Evolutionary conservation across 2,329 filamentous ascomycete species (phyloP).

Genomic region (Plectosphaerella sp.): DNA sequence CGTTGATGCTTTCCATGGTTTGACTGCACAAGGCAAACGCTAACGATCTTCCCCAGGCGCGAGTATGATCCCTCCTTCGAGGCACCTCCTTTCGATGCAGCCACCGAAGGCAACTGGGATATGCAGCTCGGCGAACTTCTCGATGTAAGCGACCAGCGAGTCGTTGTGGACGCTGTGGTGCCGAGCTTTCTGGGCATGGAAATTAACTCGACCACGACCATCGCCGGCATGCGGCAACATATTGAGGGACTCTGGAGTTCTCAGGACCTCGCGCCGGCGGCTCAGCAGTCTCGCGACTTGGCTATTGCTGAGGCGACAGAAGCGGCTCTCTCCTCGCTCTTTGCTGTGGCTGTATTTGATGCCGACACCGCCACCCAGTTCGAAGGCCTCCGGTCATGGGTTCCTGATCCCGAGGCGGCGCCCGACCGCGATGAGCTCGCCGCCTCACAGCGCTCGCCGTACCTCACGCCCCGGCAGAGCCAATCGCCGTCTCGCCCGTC

Average conservation of each 20-base stretch:
- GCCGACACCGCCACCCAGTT: neutral
- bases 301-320: constrained; percentile 10
- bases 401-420: neutral
- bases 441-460: neutral
- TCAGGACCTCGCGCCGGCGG: neutral
- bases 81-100: constrained; percentile 6
- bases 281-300: constrained; percentile 7
- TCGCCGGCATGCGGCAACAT: constrained; percentile 6
- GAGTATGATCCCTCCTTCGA: constrained; percentile 11
- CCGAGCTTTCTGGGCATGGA: neutral
- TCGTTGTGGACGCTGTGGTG: constrained; percentile 6
- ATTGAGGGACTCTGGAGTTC: neutral
- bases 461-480: constrained; percentile 8
- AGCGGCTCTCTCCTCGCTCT: constrained; percentile 8
- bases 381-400: constrained; percentile 1
- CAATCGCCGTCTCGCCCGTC: constrained; percentile 1
- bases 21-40: neutral
- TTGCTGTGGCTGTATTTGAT: constrained; percentile 9
- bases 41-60: constrained; percentile 2
- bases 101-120: constrained; percentile 8
- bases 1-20: neutral
- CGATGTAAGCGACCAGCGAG: constrained; percentile 2
- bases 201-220: neutral
- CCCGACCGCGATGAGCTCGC: neutral
- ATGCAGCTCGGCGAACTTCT: constrained; percentile 7